Evolutionary conservation across 1,284 basidiomycete species (phyloP), one percentile per base, ranked within the genome.

Genomic region (Inonotus obliquus): DNA sequence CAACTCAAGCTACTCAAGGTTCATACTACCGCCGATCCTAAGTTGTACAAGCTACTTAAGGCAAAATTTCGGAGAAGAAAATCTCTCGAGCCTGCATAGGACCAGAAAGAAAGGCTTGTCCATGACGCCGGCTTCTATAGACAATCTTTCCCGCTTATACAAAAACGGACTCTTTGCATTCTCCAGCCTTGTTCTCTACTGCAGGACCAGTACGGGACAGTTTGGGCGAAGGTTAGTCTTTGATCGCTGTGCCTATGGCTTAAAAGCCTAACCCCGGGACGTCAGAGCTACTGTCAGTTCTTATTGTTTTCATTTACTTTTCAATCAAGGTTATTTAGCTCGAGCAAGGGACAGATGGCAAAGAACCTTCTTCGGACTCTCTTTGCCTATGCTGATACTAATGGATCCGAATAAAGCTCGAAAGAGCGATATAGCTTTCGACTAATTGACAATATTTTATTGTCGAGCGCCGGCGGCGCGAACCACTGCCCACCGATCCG

Each of bases 231-330:
- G 35, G 25, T 58, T 58, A 58, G 56, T 51, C 41, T 29, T 32
- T 10, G 41, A 38, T 38, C 49, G 56, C 56, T 37, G 56, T 58
- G 56, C 29, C 45, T 25, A 32, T 32, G 32, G 32, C 32, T 32
- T 32, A 32, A 32, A 9, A 32, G 32, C 41, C n/a, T 57, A 35
- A 47, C 44, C 35, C 55, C 55, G 55, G 48, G 48, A 17, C 41
- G 21, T n/a, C 14, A 21, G 54, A 38, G 9, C 11, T 21, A 2
- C 11, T 17, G 1, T 11, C 19, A 32, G n/a, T 45, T 27, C 14
- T 47, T 58, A 48, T 58, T 58, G 47, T 58, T 58, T 17, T 41
- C 32, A 29, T 57, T 14, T 38, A 35, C 32, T 49, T 17, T 29
- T 41, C 21, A 29, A 6, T 35, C 25, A 32, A 32, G 29, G 41